Base-by-base conservation (phyloP, 768 basidiomycete species). In the Arthromyces matolae region DNA sequence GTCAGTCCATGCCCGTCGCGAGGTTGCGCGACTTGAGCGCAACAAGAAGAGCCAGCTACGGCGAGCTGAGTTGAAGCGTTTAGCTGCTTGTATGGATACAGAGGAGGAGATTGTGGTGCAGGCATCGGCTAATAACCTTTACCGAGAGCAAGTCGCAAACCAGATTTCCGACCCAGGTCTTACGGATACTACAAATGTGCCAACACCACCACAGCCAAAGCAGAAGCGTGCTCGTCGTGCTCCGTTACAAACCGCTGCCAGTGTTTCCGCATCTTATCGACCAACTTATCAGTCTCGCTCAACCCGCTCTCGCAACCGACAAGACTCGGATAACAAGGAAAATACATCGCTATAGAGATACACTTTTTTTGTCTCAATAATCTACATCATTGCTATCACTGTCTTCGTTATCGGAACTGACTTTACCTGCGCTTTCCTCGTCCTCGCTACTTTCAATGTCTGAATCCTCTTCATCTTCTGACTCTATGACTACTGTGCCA, bases 271-370 rank as follows among this genome's bases (percentile, higher is more conserved):
- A 8, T 31, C 39, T 24, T 18, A 8, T 24, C 23, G 48, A 35
- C 1, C 39, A 24, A 9, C 10, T 34, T 14, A 28, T 27, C 13
- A 52, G n/a, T 45, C 47, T 52, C 47, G 29, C 42, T 52, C 4
- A 24, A 16, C 4, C 18, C 19, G 19, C 46, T 41, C 38, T 45
- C 47, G 16, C 40, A 13, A 4, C n/a, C n/a, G n/a, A n/a, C n/a
- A n/a, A n/a, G n/a, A n/a, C n/a, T n/a, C n/a, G n/a, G n/a, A n/a
- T n/a, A n/a, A n/a, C n/a, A n/a, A n/a, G n/a, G n/a, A n/a, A n/a
- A n/a, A n/a, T n/a, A n/a, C n/a, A n/a, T n/a, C n/a, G n/a, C n/a
- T n/a, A n/a, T n/a, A n/a, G n/a, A n/a, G n/a, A n/a, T n/a, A n/a
- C n/a, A n/a, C n/a, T n/a, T n/a, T n/a, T n/a, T n/a, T n/a, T n/a